Conservation (phyloP, 2,329 filamentous ascomycete genomes). For the Stenocarpella maydis region DNA sequence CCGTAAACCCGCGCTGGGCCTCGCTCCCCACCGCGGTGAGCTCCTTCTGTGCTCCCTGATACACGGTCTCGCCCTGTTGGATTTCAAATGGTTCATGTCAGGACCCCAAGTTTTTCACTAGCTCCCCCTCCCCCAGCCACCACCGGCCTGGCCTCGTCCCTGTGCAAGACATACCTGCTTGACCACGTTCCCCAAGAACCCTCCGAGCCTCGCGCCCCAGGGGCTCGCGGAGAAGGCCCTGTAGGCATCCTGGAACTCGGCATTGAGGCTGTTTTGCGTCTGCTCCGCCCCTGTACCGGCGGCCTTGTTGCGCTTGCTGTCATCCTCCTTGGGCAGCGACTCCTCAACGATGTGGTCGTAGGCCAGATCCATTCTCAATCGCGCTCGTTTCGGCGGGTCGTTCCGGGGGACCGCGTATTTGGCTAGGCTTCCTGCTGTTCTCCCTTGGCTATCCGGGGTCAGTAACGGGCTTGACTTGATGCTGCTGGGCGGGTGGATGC, state of each 20-base stretch:
- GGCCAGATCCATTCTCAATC: constrained; percentile 85
- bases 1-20: constrained; percentile 81
- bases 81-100: background rate
- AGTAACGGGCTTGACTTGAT: background rate
- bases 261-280: constrained; percentile 71
- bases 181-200: constrained; percentile 88
- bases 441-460: constrained; percentile 1
- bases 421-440: background rate
- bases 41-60: constrained; percentile 88
- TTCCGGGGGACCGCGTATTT: background rate
- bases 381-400: background rate
- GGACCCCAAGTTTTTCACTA: background rate
- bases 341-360: constrained; percentile 97
- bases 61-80: constrained; percentile 76
- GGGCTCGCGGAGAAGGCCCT: constrained; percentile 89
- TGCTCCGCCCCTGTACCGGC: constrained; percentile 50
- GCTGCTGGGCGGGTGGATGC: background rate
- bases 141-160: background rate
- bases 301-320: constrained; percentile 50
- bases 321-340: constrained; percentile 67
- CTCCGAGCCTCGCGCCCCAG: constrained; percentile 89
- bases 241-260: constrained; percentile 94
- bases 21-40: constrained; percentile 81
- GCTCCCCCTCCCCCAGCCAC: background rate
- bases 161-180: constrained; percentile 74